Evolutionary conservation across 441 rosid genomes (phyloP).

Genomic region (Jatropha podagrica): DNA sequence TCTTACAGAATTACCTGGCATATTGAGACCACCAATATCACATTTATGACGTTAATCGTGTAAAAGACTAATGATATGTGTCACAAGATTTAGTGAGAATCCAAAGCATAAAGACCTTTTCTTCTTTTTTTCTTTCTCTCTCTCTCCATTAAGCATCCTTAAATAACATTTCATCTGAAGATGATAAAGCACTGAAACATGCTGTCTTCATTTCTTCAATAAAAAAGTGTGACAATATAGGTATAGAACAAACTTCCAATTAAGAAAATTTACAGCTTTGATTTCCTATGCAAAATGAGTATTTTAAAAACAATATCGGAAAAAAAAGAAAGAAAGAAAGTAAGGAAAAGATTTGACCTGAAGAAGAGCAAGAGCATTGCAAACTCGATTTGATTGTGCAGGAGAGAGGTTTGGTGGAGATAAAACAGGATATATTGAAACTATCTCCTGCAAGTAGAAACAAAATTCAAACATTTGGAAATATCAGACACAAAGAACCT

Average conservation of each 20-base stretch:
- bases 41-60: neutral
- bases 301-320: neutral
- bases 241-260: slow-evolving; percentile 11
- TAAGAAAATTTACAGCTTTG: neutral
- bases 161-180: neutral
- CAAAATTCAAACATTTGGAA: neutral
- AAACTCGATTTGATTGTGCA: slow-evolving; percentile 95
- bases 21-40: neutral
- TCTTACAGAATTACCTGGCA: neutral
- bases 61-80: neutral
- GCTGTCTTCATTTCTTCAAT: neutral
- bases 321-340: neutral
- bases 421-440: slow-evolving; percentile 92
- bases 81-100: slow-evolving; percentile 1
- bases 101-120: neutral
- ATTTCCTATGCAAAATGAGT: neutral
- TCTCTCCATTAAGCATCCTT: neutral
- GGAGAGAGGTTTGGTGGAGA: slow-evolving; percentile 90
- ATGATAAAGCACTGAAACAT: slow-evolving; percentile 1
- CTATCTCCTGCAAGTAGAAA: slow-evolving; percentile 79
- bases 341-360: slow-evolving; percentile 52
- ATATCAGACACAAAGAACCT: neutral
- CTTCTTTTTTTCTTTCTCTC: neutral
- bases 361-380: slow-evolving; percentile 99
- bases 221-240: neutral